Evolutionary conservation across 768 basidiomycete species (phyloP), one percentile per base, ranked within the genome.

Genomic region (Leccinum sublutescens): DNA sequence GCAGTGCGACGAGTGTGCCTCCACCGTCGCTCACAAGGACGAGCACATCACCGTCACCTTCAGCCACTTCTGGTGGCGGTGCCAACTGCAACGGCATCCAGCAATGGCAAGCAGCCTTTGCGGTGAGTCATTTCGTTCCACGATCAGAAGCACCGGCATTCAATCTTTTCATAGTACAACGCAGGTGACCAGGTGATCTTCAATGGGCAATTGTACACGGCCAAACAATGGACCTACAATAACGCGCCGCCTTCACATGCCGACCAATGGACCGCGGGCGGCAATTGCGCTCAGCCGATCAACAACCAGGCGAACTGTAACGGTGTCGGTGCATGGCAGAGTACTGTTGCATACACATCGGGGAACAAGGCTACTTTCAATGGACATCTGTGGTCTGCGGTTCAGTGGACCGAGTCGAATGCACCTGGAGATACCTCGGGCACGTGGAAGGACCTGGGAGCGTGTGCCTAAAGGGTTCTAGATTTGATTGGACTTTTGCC

Each of bases 201-300:
- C 14, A 61, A 63, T 12, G 48, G 53, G 1, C 62, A 67, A 1
- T 6, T 74, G 34, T 72, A 17, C 34, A 67, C 63, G 2, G 71
- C 71, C 14, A 64, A 3, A 6, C 72, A 72, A 9, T 72, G 71
- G 72, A 65, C 62, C 0, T 72, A 55, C 3, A 57, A 72, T 50
- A 72, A 62, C 1, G 53, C 54, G 0, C 72, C 71, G 0, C 43
- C 55, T 1, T 1, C 50, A 0, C 64, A 63, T 14, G 6, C 59
- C 6, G 72, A 62, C 4, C 63, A 65, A 12, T 74, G 70, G 72
- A 21, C 19, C 0, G 1, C 33, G 1, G 45, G 4, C 8, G 63
- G 63, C 0, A 25, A 4, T 6, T 71, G 70, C 11, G 3, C 25
- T 6, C 70, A 58, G 57, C 70, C 70, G 7, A 47, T 72, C 3